A percentile compares a stretch with the other conserved stretches of the same genome.
Conservation (phyloP, 148 eudicot species). For the Amaranthus palmeri region DNA sequence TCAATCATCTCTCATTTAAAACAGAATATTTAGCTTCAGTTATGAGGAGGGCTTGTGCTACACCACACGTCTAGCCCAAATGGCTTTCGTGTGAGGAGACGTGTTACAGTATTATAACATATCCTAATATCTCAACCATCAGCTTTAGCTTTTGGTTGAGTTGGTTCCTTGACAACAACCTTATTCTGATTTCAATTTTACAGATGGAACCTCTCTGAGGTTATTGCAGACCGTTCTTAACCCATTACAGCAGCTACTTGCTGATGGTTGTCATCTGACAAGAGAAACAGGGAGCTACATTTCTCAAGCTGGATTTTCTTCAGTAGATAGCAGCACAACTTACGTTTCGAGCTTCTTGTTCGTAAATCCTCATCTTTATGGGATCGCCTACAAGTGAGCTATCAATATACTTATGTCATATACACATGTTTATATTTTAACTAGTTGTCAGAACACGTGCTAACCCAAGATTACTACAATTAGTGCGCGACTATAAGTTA, state of each 20-base stretch:
- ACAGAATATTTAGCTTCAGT: no score
- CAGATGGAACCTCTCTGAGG: conserved; percentile 68
- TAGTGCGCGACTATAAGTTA: no score
- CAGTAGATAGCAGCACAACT: conserved; percentile 36
- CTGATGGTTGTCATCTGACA: conserved; percentile 85
- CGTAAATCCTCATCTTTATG: conserved; percentile 65
- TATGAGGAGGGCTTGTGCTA: no score
- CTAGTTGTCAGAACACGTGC: no score
- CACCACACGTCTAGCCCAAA: no score
- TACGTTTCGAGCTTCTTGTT: conserved; percentile 43
- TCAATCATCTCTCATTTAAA: no score
- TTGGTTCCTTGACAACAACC: not conserved
- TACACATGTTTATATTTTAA: no score
- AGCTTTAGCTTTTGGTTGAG: not conserved
- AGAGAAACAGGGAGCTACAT: conserved; percentile 56
- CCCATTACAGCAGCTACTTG: conserved; percentile 70
- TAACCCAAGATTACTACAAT: no score
- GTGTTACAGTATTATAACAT: no score
- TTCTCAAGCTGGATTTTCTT: conserved; percentile 68
- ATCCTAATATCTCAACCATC: no score
- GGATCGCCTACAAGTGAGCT: conserved; percentile 60
- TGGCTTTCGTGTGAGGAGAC: no score
- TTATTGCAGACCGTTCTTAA: conserved; percentile 51
- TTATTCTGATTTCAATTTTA: not conserved
- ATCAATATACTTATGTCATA: no score